phyloP scores from a whole-genome alignment of 108 stramenopile genomes.

The Nitzschia sp. region DNA sequence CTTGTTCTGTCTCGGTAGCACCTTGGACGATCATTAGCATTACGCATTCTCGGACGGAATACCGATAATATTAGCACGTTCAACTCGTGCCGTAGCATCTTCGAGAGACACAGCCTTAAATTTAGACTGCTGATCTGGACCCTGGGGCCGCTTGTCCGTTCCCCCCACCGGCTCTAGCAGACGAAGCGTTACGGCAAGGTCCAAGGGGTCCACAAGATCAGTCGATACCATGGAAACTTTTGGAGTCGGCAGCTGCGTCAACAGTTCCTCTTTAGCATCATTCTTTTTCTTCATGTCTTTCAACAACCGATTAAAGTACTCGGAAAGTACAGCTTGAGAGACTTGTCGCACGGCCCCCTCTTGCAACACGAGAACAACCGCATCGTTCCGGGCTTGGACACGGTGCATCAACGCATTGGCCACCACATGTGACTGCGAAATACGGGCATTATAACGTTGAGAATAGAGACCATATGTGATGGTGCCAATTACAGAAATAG shows the following conservation, averaged over 20 bases:
- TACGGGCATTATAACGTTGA: conserved; percentile 26
- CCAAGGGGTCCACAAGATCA: neutral
- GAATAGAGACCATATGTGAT: conserved; percentile 38
- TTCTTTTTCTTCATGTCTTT: neutral
- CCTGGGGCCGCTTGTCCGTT: neutral
- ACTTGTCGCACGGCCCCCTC: conserved; percentile 16
- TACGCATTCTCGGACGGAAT: neutral
- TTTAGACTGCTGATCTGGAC: neutral
- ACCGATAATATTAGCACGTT: neutral
- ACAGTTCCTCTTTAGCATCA: neutral
- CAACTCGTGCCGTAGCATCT: neutral
- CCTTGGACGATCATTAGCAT: neutral
- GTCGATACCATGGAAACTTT: neutral
- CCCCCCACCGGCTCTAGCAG: neutral
- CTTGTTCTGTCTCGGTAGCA: neutral
- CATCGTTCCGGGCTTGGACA: conserved; percentile 17
- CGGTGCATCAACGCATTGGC: conserved; percentile 17
- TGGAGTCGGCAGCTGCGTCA: neutral
- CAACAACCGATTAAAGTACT: conserved; percentile 6
- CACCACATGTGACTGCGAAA: conserved; percentile 18
- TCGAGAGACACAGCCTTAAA: neutral
- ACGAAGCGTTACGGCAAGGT: neutral
- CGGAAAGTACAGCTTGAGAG: neutral
- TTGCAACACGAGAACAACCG: conserved; percentile 10
- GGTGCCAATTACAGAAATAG: conserved; percentile 41